A percentile compares a stretch with the other conserved stretches of the same genome.
Evolutionary conservation across 148 eudicot species (phyloP).

Genomic region (Heliamphora exappendiculata): DNA sequence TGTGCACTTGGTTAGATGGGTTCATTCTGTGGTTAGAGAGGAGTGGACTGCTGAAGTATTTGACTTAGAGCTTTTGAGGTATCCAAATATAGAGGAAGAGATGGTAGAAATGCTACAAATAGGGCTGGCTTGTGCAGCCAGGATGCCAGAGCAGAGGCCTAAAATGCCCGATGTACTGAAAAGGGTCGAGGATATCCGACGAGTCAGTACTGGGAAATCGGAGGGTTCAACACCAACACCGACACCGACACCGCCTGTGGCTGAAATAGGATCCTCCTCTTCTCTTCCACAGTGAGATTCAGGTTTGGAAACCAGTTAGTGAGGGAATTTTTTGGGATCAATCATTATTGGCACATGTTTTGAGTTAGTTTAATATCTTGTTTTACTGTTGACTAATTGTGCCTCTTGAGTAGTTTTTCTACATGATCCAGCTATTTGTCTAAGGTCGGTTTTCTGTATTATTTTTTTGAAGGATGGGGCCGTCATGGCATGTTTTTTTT

Average conservation of each 20-base stretch:
- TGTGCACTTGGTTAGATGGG: slow-evolving; percentile 65
- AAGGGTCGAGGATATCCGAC: slow-evolving; percentile 56
- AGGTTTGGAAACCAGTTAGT: background rate
- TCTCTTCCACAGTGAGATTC: slow-evolving; percentile 24
- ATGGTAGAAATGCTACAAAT: slow-evolving; percentile 76
- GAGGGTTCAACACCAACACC: slow-evolving; percentile 59
- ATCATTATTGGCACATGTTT: background rate
- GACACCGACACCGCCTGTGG: slow-evolving; percentile 22
- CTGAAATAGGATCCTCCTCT: slow-evolving; percentile 35
- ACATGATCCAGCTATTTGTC: background rate
- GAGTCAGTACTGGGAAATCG: slow-evolving; percentile 31
- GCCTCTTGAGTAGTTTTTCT: background rate
- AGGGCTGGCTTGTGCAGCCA: slow-evolving; percentile 55
- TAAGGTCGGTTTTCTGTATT: background rate
- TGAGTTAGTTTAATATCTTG: background rate
- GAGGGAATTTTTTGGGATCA: background rate
- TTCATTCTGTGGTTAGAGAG: slow-evolving; percentile 73
- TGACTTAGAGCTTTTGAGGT: slow-evolving; percentile 63
- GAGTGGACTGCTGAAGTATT: slow-evolving; percentile 97
- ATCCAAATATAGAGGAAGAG: slow-evolving; percentile 65
- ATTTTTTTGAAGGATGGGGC: background rate
- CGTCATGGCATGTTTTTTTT: background rate
- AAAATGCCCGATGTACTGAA: slow-evolving; percentile 49
- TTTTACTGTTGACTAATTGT: background rate
- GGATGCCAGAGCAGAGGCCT: slow-evolving; percentile 57